A percentile compares a stretch with the other conserved stretches of the same genome.
These are phyloP conservation scores for Fusarium humuli DNA, from an alignment of 2,329 filamentous ascomycete genomes.

Conservation along the genomic window DNA sequence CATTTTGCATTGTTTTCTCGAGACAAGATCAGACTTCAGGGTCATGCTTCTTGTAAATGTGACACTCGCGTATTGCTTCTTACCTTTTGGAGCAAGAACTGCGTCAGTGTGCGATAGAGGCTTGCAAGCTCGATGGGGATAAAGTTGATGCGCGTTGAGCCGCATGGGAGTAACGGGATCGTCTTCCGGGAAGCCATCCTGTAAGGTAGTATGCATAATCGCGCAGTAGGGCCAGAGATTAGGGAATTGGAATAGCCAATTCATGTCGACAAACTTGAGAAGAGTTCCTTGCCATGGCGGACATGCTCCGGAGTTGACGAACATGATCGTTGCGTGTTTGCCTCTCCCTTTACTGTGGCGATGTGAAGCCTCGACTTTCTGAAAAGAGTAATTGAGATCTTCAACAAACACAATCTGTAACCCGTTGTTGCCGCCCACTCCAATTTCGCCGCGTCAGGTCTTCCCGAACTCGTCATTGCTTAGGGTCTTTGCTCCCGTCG, in stretches of 20 bases:
- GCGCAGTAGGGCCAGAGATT: neutral
- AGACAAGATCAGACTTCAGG: neutral
- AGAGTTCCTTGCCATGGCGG: neutral
- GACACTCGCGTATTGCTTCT: neutral
- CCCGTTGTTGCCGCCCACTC: slow-evolving; percentile 20
- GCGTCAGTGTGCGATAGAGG: neutral
- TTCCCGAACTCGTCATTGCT: slow-evolving; percentile 18
- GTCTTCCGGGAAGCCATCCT: neutral
- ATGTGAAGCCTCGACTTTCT: neutral
- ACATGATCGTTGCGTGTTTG: neutral
- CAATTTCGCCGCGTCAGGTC: slow-evolving; percentile 27
- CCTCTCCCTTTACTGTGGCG: neutral
- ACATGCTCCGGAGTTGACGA: neutral
- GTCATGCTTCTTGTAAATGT: neutral
- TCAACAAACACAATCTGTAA: slow-evolving; percentile 34
- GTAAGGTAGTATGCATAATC: neutral
- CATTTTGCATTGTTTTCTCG: neutral
- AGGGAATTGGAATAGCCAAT: slow-evolving; percentile 4
- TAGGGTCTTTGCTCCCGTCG: slow-evolving; percentile 3
- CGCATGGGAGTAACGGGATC: neutral
- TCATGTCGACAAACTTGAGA: slow-evolving; percentile 2
- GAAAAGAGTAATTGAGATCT: slow-evolving; percentile 2
- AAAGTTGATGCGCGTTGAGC: neutral
- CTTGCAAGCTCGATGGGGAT: neutral
- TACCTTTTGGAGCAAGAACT: neutral